These are phyloP conservation scores for Phlyctochytrium arcticum DNA, from an alignment of 192 early-diverging fungal genomes.

Conservation along the genomic window DNA sequence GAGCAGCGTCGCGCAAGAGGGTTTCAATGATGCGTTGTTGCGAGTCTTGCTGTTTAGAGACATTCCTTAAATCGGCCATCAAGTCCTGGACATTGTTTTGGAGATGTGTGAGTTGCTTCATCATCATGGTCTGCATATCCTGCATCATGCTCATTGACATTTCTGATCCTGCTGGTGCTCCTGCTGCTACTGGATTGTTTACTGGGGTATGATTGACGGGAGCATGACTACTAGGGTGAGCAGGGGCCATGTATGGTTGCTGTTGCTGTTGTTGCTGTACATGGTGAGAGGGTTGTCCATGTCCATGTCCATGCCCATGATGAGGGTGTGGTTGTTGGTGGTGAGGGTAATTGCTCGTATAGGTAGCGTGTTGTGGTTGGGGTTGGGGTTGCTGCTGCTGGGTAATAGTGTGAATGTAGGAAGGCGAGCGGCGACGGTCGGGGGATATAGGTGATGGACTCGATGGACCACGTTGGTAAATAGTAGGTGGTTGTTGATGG, in stretches of 20 bases:
- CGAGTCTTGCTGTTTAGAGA: neutral
- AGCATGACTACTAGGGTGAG: too few species aligned
- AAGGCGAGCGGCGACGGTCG: too few species aligned
- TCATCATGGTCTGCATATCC: constrained; percentile 11
- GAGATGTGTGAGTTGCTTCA: constrained; percentile 13
- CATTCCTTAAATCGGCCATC: constrained; percentile 1
- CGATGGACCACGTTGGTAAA: too few species aligned
- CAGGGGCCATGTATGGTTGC: neutral
- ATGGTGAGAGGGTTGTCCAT: neutral
- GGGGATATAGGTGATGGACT: too few species aligned
- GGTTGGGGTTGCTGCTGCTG: too few species aligned
- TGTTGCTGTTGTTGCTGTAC: neutral
- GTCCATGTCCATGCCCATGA: neutral
- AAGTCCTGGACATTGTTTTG: constrained; percentile 14
- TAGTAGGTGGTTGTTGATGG: too few species aligned
- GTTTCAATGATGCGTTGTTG: constrained; percentile 27
- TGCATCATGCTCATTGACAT: neutral
- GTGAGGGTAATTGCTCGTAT: neutral
- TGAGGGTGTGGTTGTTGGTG: neutral
- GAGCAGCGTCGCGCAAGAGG: neutral
- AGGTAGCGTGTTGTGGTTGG: too few species aligned
- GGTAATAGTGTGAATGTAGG: too few species aligned
- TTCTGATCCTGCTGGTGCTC: neutral
- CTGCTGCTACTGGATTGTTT: constrained; percentile 12
- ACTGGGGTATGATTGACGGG: too few species aligned